These are phyloP conservation scores for Cladophialophora bantiana DNA, from an alignment of 2,329 filamentous ascomycete species.

Conservation along the genomic window DNA sequence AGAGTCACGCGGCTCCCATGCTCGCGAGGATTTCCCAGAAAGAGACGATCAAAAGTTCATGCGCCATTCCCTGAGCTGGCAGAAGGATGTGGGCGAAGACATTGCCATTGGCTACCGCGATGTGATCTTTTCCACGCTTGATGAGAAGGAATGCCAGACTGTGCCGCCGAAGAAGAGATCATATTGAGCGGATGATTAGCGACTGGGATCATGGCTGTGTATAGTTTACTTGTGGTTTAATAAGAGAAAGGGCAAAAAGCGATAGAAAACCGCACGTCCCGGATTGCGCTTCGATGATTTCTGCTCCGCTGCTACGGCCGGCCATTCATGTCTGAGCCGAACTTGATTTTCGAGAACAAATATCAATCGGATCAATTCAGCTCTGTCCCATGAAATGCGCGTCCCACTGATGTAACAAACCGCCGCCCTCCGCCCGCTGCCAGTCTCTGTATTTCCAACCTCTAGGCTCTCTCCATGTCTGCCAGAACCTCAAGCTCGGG, in stretches of 20 bases:
- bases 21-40: slow-evolving; percentile 94
- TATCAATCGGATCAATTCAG: neutral
- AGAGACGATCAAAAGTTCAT: slow-evolving; percentile 97
- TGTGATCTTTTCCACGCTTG: slow-evolving; percentile 82
- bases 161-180: slow-evolving; percentile 90
- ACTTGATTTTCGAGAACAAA: slow-evolving; percentile 3
- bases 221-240: neutral
- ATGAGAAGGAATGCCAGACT: slow-evolving; percentile 94
- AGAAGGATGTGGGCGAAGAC: slow-evolving; percentile 88
- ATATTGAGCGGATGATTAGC: slow-evolving; percentile 46
- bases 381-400: neutral
- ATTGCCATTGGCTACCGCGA: slow-evolving; percentile 85
- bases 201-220: neutral
- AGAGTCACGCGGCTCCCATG: slow-evolving; percentile 96
- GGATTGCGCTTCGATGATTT: neutral
- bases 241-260: neutral
- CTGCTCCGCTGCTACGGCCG: slow-evolving; percentile 4
- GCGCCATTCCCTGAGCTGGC: slow-evolving; percentile 98
- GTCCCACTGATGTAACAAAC: neutral
- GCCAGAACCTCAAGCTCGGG: slow-evolving; percentile 17
- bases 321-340: neutral
- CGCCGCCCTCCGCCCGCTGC: neutral
- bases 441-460: neutral
- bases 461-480: slow-evolving; percentile 17
- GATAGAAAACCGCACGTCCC: neutral